These are phyloP conservation scores for Sphagnurus paluster DNA, from an alignment of 1,284 basidiomycete genomes.

Conservation along the genomic window DNA sequence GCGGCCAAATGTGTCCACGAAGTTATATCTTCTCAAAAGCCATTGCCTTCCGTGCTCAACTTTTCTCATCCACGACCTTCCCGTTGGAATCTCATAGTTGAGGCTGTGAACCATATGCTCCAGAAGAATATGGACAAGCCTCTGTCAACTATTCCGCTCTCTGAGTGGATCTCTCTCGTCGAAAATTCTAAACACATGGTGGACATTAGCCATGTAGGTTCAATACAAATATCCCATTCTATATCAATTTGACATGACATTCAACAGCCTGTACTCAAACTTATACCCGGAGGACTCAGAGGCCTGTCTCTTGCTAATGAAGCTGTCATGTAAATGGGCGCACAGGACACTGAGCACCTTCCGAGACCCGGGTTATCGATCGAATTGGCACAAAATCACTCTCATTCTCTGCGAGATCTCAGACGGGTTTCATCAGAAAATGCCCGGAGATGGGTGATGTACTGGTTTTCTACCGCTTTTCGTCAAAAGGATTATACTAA, in stretches of 20 bases:
- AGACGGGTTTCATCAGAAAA: conserved; percentile 1
- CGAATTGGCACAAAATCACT: conserved; percentile 8
- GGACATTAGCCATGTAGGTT: not conserved
- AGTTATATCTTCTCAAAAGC: conserved; percentile 9
- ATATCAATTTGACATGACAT: not conserved
- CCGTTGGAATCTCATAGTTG: conserved; percentile 12
- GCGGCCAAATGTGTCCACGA: conserved; percentile 16
- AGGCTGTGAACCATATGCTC: conserved; percentile 7
- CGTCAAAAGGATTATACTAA: too few species aligned
- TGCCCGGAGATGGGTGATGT: conserved; percentile 15
- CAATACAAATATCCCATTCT: conserved; percentile 5
- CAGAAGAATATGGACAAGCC: not conserved
- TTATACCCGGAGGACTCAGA: conserved; percentile 7
- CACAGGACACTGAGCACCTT: conserved; percentile 2
- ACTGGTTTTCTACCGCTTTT: conserved; percentile 18
- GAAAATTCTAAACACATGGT: conserved; percentile 5
- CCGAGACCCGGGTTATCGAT: conserved; percentile 2
- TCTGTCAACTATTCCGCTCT: conserved; percentile 13
- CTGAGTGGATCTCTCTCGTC: conserved; percentile 16
- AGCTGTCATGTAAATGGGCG: conserved; percentile 1
- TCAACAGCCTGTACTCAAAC: conserved; percentile 19
- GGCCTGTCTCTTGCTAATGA: conserved; percentile 9
- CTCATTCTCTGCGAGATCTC: conserved; percentile 6
- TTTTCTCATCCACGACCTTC: conserved; percentile 19
- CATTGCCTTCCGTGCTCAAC: conserved; percentile 13